A percentile compares a stretch with the other conserved stretches of the same genome.
phyloP scores from a whole-genome alignment of 345 rosid species.

The Lepidium sativum region DNA sequence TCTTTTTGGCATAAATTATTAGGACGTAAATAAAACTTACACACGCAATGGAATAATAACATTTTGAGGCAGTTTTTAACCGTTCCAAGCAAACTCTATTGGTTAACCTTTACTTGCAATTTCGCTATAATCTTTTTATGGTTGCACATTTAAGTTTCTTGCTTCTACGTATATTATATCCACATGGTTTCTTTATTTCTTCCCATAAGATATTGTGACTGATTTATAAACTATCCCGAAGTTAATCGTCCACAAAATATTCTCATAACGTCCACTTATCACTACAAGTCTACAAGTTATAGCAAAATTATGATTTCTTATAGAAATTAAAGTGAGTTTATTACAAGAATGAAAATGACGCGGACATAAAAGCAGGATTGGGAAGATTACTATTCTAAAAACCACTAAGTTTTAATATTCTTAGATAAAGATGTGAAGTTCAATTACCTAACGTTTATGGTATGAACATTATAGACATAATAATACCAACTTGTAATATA shows the following conservation, averaged over 20 bases:
- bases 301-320: neutral
- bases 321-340: neutral
- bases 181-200: too few species aligned
- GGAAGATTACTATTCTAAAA: neutral
- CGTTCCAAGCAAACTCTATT: constrained; percentile 3
- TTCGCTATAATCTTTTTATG: too few species aligned
- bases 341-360: constrained; percentile 1
- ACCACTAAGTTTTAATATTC: neutral
- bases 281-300: constrained; percentile 9
- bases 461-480: neutral
- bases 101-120: too few species aligned
- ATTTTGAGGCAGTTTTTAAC: neutral
- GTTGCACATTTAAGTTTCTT: too few species aligned
- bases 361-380: neutral
- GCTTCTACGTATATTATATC: too few species aligned
- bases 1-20: neutral
- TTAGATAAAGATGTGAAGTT: constrained; percentile 4
- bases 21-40: neutral
- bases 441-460: too few species aligned
- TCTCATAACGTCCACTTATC: neutral
- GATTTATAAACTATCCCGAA: too few species aligned
- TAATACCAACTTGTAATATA: constrained; percentile 11
- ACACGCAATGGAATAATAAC: constrained; percentile 2
- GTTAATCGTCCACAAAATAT: too few species aligned
- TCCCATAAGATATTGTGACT: too few species aligned